Percentiles rank a stretch among this genome's conserved stretches.
phyloP scores from a whole-genome alignment of 1,139 yeast species.

The Eremothecium sinecaudum region DNA sequence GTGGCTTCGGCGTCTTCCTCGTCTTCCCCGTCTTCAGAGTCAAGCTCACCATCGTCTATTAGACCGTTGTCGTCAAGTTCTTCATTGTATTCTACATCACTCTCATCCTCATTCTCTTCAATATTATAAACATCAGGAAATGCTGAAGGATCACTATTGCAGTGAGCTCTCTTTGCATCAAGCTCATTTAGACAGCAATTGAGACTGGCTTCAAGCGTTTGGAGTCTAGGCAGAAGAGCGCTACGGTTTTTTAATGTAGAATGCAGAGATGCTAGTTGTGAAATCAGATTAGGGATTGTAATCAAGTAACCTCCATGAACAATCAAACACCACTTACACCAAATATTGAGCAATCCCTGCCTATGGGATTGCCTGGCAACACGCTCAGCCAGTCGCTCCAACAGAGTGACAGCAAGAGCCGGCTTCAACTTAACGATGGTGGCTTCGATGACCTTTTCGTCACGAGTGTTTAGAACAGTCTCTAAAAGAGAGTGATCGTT shows the following conservation, averaged over 20 bases:
- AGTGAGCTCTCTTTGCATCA: conserved; percentile 43
- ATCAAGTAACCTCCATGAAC: conserved; percentile 77
- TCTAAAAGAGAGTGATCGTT: conserved; percentile 68
- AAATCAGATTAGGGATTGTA: conserved; percentile 58
- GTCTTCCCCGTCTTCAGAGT: conserved; percentile 19
- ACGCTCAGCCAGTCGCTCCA: conserved; percentile 79
- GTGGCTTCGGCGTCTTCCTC: conserved; percentile 9
- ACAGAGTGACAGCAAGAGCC: conserved; percentile 57
- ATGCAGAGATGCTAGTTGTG: conserved; percentile 66
- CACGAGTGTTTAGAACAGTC: conserved; percentile 67
- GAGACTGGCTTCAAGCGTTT: conserved; percentile 76
- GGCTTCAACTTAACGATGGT: conserved; percentile 68
- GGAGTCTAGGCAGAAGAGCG: conserved; percentile 62
- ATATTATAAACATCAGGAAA: too few species aligned
- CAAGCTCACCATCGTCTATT: conserved; percentile 34
- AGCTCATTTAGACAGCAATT: conserved; percentile 63
- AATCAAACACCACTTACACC: conserved; percentile 92
- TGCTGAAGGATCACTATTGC: too few species aligned
- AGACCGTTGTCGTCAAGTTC: conserved; percentile 35
- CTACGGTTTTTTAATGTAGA: conserved; percentile 69
- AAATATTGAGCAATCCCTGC: conserved; percentile 66
- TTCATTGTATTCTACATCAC: conserved; percentile 36
- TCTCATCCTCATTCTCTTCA: conserved; percentile 34
- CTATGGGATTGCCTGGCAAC: conserved; percentile 54
- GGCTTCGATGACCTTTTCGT: conserved; percentile 61